Evolutionary conservation across 129 eudicot genomes (phyloP).

Genomic region (Flaveria sonorensis): DNA sequence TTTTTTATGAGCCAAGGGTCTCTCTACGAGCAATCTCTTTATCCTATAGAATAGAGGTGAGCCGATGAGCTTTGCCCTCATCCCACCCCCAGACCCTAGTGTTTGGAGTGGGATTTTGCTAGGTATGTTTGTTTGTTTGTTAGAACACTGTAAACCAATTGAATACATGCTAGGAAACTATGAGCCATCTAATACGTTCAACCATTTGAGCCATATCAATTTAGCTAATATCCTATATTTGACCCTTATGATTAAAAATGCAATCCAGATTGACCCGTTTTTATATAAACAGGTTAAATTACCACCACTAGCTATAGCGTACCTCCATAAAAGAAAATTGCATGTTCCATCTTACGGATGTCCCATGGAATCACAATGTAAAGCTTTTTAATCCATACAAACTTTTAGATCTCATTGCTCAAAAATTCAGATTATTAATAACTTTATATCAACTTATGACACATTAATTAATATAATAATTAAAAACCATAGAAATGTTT

Average conservation of each 20-base stretch:
- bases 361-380: too few relatives aligned
- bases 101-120: too few relatives aligned
- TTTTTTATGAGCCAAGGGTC: too few relatives aligned
- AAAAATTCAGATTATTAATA: background rate
- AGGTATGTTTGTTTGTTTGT: too few relatives aligned
- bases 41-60: too few relatives aligned
- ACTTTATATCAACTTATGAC: background rate
- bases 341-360: too few relatives aligned
- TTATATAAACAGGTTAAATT: background rate
- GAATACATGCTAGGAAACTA: background rate
- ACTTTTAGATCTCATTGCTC: too few relatives aligned
- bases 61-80: too few relatives aligned
- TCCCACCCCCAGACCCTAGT: too few relatives aligned
- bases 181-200: background rate
- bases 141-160: background rate
- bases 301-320: background rate
- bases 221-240: background rate
- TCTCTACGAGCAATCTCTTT: too few relatives aligned
- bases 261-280: background rate
- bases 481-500: background rate
- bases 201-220: background rate
- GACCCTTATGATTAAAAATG: background rate
- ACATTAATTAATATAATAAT: background rate
- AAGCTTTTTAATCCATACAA: too few relatives aligned
- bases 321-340: background rate